Conservation (phyloP, 306 rosid genomes). For the Carpinus fangiana region DNA sequence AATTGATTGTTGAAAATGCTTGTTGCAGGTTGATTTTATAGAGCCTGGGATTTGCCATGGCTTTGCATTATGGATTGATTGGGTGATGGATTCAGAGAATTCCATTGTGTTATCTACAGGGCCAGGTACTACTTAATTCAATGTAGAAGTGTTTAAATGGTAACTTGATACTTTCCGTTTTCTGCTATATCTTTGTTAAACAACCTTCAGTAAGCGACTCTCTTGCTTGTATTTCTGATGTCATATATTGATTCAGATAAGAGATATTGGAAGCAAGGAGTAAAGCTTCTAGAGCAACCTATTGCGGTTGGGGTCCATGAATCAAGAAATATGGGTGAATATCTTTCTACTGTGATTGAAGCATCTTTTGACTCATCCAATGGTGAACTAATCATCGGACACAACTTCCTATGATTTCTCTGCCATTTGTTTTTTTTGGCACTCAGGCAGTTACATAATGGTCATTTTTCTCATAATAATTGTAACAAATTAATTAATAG, state of each 20-base stretch:
- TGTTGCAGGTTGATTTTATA: conserved; percentile 58
- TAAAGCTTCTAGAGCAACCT: conserved; percentile 78
- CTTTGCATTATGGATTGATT: conserved; percentile 84
- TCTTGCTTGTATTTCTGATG: conserved; percentile 18
- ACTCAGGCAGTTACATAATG: neutral
- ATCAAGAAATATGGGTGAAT: conserved; percentile 22
- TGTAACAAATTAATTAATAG: neutral
- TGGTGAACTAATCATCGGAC: conserved; percentile 53
- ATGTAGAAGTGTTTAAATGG: conserved; percentile 4
- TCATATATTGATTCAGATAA: conserved; percentile 54
- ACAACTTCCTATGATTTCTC: conserved; percentile 40
- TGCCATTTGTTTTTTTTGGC: neutral
- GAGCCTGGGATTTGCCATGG: conserved; percentile 80
- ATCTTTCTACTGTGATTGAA: conserved; percentile 53
- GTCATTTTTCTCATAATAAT: neutral
- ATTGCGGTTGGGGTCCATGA: conserved; percentile 45
- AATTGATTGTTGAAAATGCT: conserved; percentile 20
- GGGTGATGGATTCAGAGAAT: conserved; percentile 77
- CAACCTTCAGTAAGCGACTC: neutral
- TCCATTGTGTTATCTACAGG: conserved; percentile 69
- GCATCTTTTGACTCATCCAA: conserved; percentile 64
- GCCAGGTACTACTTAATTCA: conserved; percentile 59
- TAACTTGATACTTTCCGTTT: neutral
- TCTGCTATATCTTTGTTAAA: neutral
- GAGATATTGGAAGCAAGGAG: conserved; percentile 93